These are phyloP conservation scores for Pleurotus platypus DNA, from an alignment of 768 basidiomycete genomes.

Conservation along the genomic window DNA sequence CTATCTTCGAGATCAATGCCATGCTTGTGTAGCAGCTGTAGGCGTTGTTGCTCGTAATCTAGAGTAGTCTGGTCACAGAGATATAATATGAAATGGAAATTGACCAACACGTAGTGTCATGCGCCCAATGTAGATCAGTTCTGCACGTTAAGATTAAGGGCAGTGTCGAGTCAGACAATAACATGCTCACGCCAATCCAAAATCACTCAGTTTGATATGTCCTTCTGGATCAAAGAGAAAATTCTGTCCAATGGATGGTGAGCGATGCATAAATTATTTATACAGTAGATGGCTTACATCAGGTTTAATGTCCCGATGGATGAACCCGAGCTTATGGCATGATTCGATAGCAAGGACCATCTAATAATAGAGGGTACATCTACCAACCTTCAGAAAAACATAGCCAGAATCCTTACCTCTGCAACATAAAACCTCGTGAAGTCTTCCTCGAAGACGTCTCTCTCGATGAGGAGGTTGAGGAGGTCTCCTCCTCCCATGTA, in stretches of 20 bases:
- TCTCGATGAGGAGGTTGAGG: conserved; percentile 91
- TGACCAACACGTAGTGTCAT: conserved; percentile 81
- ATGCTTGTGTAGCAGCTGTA: conserved; percentile 85
- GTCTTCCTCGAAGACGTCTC: conserved; percentile 86
- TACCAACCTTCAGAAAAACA: conserved; percentile 10
- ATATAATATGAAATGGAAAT: conserved; percentile 12
- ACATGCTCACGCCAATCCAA: conserved; percentile 84
- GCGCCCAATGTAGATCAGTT: conserved; percentile 94
- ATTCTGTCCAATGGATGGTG: conserved; percentile 50
- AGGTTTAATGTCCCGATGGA: conserved; percentile 97
- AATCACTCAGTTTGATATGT: conserved; percentile 93
- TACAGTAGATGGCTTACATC: conserved; percentile 53
- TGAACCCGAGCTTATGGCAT: conserved; percentile 93
- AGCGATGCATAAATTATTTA: conserved; percentile 14
- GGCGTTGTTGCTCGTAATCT: conserved; percentile 95
- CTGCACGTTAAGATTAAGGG: conserved; percentile 32
- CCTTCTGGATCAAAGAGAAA: conserved; percentile 93
- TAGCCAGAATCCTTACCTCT: conserved; percentile 54
- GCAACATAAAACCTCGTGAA: conserved; percentile 93
- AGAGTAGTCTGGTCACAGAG: conserved; percentile 15
- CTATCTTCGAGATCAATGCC: conserved; percentile 92
- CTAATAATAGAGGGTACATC: conserved; percentile 33
- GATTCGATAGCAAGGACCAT: conserved; percentile 94
- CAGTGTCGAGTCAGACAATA: conserved; percentile 13
- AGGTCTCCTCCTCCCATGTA: conserved; percentile 98